Evolutionary conservation across 106 monocot genomes (phyloP).

Genomic region (Dactylorhiza incarnata): DNA sequence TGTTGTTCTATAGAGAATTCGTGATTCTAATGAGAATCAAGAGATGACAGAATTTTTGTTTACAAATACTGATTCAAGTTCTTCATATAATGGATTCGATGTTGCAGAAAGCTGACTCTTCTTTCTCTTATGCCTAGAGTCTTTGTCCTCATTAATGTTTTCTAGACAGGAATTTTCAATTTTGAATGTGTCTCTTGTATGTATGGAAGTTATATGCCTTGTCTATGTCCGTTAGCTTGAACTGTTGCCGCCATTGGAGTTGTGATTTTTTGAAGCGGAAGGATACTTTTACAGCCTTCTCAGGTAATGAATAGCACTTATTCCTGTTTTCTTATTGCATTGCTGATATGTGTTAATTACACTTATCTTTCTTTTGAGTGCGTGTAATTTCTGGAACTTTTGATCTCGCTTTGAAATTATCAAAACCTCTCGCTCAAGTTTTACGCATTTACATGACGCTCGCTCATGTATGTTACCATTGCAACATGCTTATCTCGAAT

Average conservation of each 20-base stretch:
- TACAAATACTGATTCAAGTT: slow-evolving; percentile 20
- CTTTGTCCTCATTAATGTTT: slow-evolving; percentile 25
- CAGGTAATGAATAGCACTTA: slow-evolving; percentile 34
- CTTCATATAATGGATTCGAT: slow-evolving; percentile 29
- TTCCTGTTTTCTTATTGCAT: not conserved
- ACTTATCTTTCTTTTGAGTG: too few relatives aligned
- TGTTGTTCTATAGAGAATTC: slow-evolving; percentile 62
- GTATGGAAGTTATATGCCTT: slow-evolving; percentile 91
- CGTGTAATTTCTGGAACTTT: too few relatives aligned
- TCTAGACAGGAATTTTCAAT: slow-evolving; percentile 19
- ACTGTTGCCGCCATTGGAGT: slow-evolving; percentile 59
- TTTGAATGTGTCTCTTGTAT: slow-evolving; percentile 42
- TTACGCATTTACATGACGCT: too few relatives aligned
- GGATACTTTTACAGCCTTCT: slow-evolving; percentile 72
- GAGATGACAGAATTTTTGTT: slow-evolving; percentile 5
- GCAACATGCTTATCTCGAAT: too few relatives aligned
- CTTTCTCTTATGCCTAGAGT: slow-evolving; percentile 72
- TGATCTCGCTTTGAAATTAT: too few relatives aligned
- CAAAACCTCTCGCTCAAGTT: too few relatives aligned
- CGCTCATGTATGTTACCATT: too few relatives aligned
- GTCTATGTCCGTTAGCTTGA: slow-evolving; percentile 66
- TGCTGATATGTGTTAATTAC: too few relatives aligned
- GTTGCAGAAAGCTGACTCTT: slow-evolving; percentile 61
- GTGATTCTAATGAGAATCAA: slow-evolving; percentile 43
- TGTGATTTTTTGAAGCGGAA: slow-evolving; percentile 54